Evolutionary conservation across 2,329 filamentous ascomycete genomes (phyloP).

Genomic region (Pseudogymnoascus verrucosus): DNA sequence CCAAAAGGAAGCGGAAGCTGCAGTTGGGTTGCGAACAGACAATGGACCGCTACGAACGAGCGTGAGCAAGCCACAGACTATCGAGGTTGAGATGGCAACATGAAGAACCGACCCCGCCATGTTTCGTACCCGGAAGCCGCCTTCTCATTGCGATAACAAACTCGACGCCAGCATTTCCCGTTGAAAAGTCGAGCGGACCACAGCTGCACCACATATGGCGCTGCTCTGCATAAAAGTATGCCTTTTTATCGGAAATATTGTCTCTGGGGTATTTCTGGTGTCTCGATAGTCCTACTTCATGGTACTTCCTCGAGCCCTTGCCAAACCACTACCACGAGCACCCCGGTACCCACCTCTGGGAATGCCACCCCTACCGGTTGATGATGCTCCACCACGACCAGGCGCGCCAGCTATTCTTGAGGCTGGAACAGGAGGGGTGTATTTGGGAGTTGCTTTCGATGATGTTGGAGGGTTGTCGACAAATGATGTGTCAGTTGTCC

Average conservation of each 20-base stretch:
- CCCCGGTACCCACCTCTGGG: slow-evolving; percentile 3
- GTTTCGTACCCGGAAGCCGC: not conserved
- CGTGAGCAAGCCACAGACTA: slow-evolving; percentile 20
- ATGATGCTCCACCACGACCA: slow-evolving; percentile 19
- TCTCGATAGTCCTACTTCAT: slow-evolving; percentile 13
- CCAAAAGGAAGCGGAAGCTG: slow-evolving; percentile 78
- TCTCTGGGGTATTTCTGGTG: slow-evolving; percentile 4
- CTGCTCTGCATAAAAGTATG: not conserved
- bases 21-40: slow-evolving; percentile 62
- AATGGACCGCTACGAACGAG: slow-evolving; percentile 43
- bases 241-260: not conserved
- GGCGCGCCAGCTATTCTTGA: slow-evolving; percentile 20
- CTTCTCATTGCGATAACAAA: not conserved
- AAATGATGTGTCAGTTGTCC: slow-evolving; percentile 87
- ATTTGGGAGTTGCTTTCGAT: slow-evolving; percentile 40
- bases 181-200: not conserved
- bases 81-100: slow-evolving; percentile 35
- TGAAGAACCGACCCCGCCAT: not conserved
- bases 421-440: slow-evolving; percentile 25
- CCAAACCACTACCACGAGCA: slow-evolving; percentile 16
- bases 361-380: slow-evolving; percentile 20
- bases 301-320: slow-evolving; percentile 23
- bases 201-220: not conserved
- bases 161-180: not conserved
- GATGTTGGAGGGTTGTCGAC: slow-evolving; percentile 69